These are phyloP conservation scores for Pythium coloratum DNA, from an alignment of 352 stramenopile genomes.

Conservation along the genomic window DNA sequence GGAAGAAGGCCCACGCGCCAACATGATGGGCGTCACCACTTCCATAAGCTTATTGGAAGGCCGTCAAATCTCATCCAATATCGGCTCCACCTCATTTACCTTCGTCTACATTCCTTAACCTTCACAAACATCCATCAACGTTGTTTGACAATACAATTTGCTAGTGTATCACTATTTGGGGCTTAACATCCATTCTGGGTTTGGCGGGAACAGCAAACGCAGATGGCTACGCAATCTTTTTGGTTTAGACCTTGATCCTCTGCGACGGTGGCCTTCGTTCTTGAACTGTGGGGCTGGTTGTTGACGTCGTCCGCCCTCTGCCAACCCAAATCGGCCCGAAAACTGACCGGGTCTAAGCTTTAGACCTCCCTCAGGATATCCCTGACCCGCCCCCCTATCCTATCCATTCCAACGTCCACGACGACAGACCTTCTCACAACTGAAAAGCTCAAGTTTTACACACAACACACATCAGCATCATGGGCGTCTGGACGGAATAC, in stretches of 20 bases:
- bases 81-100: neutral
- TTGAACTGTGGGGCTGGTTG: neutral
- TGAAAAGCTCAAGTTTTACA: neutral
- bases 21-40: neutral
- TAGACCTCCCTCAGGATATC: neutral
- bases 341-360: neutral
- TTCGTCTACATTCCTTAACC: neutral
- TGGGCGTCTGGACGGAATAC: constrained; percentile 54
- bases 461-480: constrained; percentile 19
- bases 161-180: neutral
- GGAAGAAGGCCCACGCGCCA: neutral
- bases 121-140: neutral
- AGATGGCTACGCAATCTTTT: neutral
- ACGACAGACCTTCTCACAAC: neutral
- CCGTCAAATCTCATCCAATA: neutral
- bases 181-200: neutral
- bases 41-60: neutral
- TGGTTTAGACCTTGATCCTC: neutral
- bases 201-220: neutral
- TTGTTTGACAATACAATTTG: neutral
- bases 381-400: neutral
- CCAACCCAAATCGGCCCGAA: neutral
- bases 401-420: neutral
- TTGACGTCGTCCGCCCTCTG: constrained; percentile 7
- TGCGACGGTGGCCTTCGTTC: constrained; percentile 2